Evolutionary conservation across 768 basidiomycete genomes (phyloP), one percentile per base, ranked within the genome.

Genomic region (Clitopilus passeckerianus): DNA sequence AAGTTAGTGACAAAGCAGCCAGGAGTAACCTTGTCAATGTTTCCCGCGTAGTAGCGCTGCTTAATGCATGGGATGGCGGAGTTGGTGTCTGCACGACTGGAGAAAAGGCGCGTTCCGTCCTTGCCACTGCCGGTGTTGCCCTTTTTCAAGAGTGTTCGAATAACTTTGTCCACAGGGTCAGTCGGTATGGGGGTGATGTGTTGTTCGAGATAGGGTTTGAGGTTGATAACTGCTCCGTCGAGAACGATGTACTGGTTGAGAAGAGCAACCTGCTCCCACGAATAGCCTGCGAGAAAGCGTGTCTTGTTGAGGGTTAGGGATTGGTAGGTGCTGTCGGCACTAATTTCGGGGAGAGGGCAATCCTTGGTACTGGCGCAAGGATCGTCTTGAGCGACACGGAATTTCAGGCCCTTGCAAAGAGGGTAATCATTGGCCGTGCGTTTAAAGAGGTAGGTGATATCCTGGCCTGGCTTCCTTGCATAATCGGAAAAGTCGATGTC

Each of bases 1-100:
- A 98, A 78, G 52, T 85, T 82, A 33, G 94, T 89, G 37, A 94
- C 86, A 73, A 98, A 95, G 74, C 97, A 99, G 7, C 96, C 96
- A 6, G 97, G 93, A 0, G 95, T 89, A 68, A 97, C 80, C 75
- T 98, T 97, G 78, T 98, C 97, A 63, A 99, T 98, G 70, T 91
- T 90, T 20, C 97, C 97, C 0, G 95, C 95, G 55, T 84, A 84
- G 72, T 97, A 99, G 12, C 97, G 86, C 66, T 92, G 76, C 56
- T 81, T 79, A 56, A 99, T 79, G 72, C 97, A 99, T 9, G 85
- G 81, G 2, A 97, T 80, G 22, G 91, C 86, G 9, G 79, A 76
- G 61, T 82, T 77, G 59, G 93, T 82, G 57, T 83, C 81, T 6
- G 79, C 64, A 50, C 86, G 82, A 72, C 87, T 89, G 71, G 84